These are phyloP conservation scores for Candida michaelii DNA, from an alignment of 805 yeast genomes.

Conservation along the genomic window DNA sequence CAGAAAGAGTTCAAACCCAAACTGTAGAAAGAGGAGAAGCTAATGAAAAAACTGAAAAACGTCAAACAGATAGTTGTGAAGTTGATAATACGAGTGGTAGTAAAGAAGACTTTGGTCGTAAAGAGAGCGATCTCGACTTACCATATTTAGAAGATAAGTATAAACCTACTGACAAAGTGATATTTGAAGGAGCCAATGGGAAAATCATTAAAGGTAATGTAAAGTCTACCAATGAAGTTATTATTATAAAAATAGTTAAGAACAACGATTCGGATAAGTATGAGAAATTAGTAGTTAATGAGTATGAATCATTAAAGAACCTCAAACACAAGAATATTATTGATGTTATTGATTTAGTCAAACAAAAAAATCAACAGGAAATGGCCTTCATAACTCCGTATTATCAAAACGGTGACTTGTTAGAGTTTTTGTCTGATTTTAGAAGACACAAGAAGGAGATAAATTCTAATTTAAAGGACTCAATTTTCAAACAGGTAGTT, in stretches of 20 bases:
- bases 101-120: no score
- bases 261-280: constrained; percentile 17
- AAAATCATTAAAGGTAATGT: constrained; percentile 32
- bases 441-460: constrained; percentile 34
- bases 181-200: constrained; percentile 45
- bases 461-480: constrained; percentile 39
- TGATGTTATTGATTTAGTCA: constrained; percentile 25
- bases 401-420: constrained; percentile 48
- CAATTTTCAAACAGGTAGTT: constrained; percentile 46
- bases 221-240: constrained; percentile 16
- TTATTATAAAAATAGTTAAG: constrained; percentile 36
- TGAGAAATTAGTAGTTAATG: constrained; percentile 25
- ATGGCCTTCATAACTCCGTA: constrained; percentile 41
- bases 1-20: no score
- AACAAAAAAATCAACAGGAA: constrained; percentile 13
- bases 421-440: constrained; percentile 40
- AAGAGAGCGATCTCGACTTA: no score
- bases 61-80: neutral
- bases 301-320: constrained; percentile 26
- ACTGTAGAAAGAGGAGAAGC: neutral
- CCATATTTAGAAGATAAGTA: constrained; percentile 1
- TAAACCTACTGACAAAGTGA: constrained; percentile 5
- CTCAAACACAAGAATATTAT: constrained; percentile 32
- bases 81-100: no score
- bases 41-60: neutral